Percentiles rank a stretch among this genome's conserved stretches.
phyloP scores from a whole-genome alignment of 2,329 filamentous ascomycete species.

The Coniochaeta ligniaria region DNA sequence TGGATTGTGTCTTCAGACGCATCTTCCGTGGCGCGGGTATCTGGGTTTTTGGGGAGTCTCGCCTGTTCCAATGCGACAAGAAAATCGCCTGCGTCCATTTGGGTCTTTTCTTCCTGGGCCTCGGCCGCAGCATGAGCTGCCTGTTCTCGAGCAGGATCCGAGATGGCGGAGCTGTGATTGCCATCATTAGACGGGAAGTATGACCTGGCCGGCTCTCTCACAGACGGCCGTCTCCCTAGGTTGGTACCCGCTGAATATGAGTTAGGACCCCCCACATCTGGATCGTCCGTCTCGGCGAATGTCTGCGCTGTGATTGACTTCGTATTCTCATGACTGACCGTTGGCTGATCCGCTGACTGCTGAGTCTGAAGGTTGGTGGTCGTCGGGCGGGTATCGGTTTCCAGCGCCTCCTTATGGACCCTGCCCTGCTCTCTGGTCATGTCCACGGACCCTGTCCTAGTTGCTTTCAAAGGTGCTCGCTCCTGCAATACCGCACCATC shows the following conservation, averaged over 20 bases:
- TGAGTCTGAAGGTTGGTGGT: too few species aligned
- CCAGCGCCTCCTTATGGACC: neutral
- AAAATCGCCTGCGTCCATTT: too few species aligned
- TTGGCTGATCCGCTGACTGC: too few species aligned
- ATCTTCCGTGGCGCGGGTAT: too few species aligned
- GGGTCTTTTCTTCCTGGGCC: neutral
- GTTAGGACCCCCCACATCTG: too few species aligned
- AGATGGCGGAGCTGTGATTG: neutral
- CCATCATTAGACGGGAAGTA: neutral
- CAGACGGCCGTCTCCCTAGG: neutral
- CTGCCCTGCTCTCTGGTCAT: neutral
- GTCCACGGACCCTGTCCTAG: neutral
- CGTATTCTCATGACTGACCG: too few species aligned
- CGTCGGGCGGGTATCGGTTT: too few species aligned
- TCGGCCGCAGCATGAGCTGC: neutral
- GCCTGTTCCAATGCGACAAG: too few species aligned
- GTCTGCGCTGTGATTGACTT: too few species aligned
- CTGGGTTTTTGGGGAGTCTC: too few species aligned
- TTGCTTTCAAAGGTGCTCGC: neutral
- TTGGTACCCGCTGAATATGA: neutral
- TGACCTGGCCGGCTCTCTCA: neutral
- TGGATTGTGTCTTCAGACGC: too few species aligned
- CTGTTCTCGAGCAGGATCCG: neutral
- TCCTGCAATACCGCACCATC: neutral
- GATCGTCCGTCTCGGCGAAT: too few species aligned